Base-by-base conservation (phyloP, 805 yeast genomes). In the Metschnikowia arizonensis region DNA sequence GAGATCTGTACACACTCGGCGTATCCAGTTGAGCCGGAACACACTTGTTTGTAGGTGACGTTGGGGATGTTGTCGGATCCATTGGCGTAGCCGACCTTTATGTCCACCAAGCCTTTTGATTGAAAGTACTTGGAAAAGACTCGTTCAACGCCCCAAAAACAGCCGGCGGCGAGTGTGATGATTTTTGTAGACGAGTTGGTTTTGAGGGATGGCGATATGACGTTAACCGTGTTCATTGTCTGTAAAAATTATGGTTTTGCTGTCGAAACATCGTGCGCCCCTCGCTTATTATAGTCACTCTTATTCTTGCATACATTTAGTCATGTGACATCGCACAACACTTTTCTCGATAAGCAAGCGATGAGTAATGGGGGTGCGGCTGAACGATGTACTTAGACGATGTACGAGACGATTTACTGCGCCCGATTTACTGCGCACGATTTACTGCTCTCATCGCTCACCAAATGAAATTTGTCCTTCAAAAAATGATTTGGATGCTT, bases 141-240 rank as follows among this genome's bases (percentile, higher is more conserved):
- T 54, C 83, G 85, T 57, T 91, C 97, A 11, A 85, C 88, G 15
- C 95, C 95, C 95, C 95, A 86, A 68, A 85, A 86, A 59, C 95
- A 86, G 2, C 82, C 83, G 0, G 79, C 81, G 3, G 81, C 79
- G 26, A 76, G 56, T 1, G 76, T 72, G 40, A 72, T 51, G 18
- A 69, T 49, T 45, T 64, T 59, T 34, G 73, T 57, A 4, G 69
- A 61, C 1, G 66, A 21, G 1, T 73, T 63, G n/a, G 64, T 61
- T 31, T 55, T 59, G 23, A 70, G 47, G 1, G 69, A 61, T 3
- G 72, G 68, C 2, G 75, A 71, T 12, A 65, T 31, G n/a, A 50
- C 31, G 26, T 32, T 39, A 36, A 52, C 21, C 21, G 25, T 35
- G 18, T 40, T 9, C 43, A 46, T 40, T 31, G 11, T 19, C 2